Evolutionary conservation across 2,329 filamentous ascomycete species (phyloP), one percentile per base, ranked within the genome.

Genomic region (Rutstroemia sp.): DNA sequence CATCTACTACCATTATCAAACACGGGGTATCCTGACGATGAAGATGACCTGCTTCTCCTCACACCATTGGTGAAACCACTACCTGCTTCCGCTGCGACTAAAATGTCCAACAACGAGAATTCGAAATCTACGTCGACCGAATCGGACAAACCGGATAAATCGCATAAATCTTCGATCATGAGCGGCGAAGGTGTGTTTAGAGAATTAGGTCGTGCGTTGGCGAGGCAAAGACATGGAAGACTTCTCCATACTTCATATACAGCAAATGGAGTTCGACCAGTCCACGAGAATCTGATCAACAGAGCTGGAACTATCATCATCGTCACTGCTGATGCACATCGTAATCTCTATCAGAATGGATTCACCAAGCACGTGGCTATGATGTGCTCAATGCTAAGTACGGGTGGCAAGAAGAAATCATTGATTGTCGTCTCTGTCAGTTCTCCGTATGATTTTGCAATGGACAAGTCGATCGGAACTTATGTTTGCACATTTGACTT

Each of bases 401-500:
- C 86, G 6, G 81, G 81, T 14, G 88, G 88, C 2, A 88, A 91
- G 67, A 89, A 94, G 70, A 96, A 95, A 72, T 89, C 92, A 1
- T 74, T 96, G 39, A 85, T 96, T 23, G 92, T 96, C 3, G 87
- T 96, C 7, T 88, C 92, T 0, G 92, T 95, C 63, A 96, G 91
- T 72, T 96, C 92, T 0, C 92, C 92, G 0, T 97, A 96, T 71
- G 92, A 97, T 70, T 97, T 97, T 70, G 91, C 90, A 46, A 91
- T 92, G 81, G 92, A 97, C 67, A 87, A 87, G 62, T 85, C 85
- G 0, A 92, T 97, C 42, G 88, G 89, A 5, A 96, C 92, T 1
- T 96, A 96, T 66, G 80, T 97, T 42, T 96, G 92, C 75, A 96
- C 92, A 0, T 96, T 95, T 70, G 92, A 96, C 73, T 96, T 96